Evolutionary conservation across 768 basidiomycete genomes (phyloP).

Genomic region (Leccinellum rugosiceps): DNA sequence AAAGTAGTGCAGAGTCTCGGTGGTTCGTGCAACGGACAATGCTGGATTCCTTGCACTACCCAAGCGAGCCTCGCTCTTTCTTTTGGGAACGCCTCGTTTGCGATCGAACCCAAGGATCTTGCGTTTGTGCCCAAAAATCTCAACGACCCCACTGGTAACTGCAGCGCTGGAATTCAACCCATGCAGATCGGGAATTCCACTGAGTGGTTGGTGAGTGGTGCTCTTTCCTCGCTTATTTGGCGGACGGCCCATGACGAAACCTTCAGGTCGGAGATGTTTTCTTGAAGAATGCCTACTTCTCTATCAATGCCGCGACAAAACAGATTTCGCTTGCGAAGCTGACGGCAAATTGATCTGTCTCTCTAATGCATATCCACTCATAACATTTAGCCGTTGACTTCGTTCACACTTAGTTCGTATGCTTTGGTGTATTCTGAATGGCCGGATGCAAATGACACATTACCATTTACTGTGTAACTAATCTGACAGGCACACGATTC

Average conservation of each 20-base stretch:
- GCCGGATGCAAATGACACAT: slow-evolving; percentile 1
- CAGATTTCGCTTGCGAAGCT: slow-evolving; percentile 58
- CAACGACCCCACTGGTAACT: slow-evolving; percentile 55
- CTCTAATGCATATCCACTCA: not conserved
- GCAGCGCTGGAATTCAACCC: slow-evolving; percentile 66
- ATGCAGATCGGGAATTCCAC: slow-evolving; percentile 55
- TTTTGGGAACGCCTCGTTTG: slow-evolving; percentile 56
- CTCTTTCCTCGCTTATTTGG: not conserved
- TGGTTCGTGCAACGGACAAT: slow-evolving; percentile 45
- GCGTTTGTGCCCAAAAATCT: slow-evolving; percentile 51
- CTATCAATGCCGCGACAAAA: slow-evolving; percentile 57
- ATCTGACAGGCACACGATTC: not conserved
- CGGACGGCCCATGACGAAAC: not conserved
- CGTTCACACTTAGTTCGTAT: not conserved
- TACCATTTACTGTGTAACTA: not conserved
- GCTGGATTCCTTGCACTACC: slow-evolving; percentile 65
- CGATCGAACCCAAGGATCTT: slow-evolving; percentile 66
- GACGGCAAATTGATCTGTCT: slow-evolving; percentile 25
- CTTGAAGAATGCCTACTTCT: slow-evolving; percentile 76
- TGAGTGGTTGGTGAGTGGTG: slow-evolving; percentile 62
- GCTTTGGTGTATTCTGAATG: not conserved
- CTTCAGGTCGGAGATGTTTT: slow-evolving; percentile 64
- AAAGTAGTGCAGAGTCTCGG: slow-evolving; percentile 60
- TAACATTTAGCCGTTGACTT: slow-evolving; percentile 7
- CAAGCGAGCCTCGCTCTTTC: slow-evolving; percentile 50